Conservation (phyloP, 1,284 basidiomycete species). For the Athelia sp. region DNA sequence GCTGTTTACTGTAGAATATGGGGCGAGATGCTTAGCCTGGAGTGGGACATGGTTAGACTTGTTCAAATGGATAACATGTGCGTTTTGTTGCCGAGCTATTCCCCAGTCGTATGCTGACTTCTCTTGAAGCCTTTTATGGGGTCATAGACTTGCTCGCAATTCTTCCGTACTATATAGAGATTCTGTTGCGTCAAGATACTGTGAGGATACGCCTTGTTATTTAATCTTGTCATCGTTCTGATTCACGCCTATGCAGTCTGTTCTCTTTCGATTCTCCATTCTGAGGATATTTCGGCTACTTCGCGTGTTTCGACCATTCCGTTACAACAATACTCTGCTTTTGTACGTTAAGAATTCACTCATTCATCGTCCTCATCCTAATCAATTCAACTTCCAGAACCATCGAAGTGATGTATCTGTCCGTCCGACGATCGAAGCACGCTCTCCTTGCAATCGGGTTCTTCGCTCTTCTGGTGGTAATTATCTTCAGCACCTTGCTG, state of each 20-base stretch:
- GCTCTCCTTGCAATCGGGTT: constrained; percentile 82
- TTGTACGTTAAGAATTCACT: constrained; percentile 47
- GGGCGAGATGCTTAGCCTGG: constrained; percentile 60
- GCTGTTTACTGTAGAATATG: constrained; percentile 79
- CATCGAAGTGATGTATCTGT: constrained; percentile 90
- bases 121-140: constrained; percentile 69
- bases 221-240: not conserved
- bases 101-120: constrained; percentile 8
- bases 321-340: constrained; percentile 75
- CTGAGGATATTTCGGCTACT: constrained; percentile 78
- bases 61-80: constrained; percentile 64
- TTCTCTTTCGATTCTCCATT: constrained; percentile 86
- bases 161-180: constrained; percentile 82
- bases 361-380: too few species aligned
- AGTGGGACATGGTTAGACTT: constrained; percentile 57
- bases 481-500: constrained; percentile 84
- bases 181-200: constrained; percentile 80
- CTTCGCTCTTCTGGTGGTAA: constrained; percentile 83
- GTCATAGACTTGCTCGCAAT: constrained; percentile 83
- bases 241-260: constrained; percentile 42
- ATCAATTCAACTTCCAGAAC: constrained; percentile 41
- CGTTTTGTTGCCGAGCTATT: constrained; percentile 21
- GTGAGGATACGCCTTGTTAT: constrained; percentile 40
- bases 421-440: constrained; percentile 81
- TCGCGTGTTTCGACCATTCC: constrained; percentile 85